Percentiles rank a stretch among this genome's conserved stretches.
Conservation (phyloP, 2,329 filamentous ascomycete genomes). For the Xylariomycetidae sp. region DNA sequence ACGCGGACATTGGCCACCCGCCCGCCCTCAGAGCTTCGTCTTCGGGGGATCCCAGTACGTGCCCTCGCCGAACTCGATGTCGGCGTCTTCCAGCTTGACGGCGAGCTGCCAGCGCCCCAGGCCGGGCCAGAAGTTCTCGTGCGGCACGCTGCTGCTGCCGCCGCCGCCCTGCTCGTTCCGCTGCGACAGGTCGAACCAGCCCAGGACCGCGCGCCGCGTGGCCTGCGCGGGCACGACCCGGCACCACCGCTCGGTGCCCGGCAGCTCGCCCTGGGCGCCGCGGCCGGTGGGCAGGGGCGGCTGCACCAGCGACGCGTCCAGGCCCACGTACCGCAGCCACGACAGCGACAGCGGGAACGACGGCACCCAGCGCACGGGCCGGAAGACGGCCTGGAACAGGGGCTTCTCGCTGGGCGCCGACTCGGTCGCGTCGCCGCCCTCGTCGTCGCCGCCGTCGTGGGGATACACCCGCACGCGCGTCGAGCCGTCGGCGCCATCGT, state of each 20-base stretch:
- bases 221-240: slow-evolving; percentile 27
- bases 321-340: slow-evolving; percentile 33
- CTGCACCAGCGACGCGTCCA: slow-evolving; percentile 38
- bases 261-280: slow-evolving; percentile 34
- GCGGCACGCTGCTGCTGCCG: slow-evolving; percentile 6
- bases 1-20: no score
- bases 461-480: slow-evolving; percentile 39
- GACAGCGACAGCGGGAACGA: slow-evolving; percentile 37
- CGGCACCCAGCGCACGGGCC: slow-evolving; percentile 34
- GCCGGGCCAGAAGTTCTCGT: slow-evolving; percentile 42
- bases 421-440: slow-evolving; percentile 24
- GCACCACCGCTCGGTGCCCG: slow-evolving; percentile 42
- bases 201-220: slow-evolving; percentile 28
- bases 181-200: slow-evolving; percentile 43
- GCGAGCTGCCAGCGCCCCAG: slow-evolving; percentile 37
- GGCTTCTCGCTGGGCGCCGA: slow-evolving; percentile 28
- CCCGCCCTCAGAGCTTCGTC: slow-evolving; percentile 9
- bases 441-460: slow-evolving; percentile 28
- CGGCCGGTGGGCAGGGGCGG: slow-evolving; percentile 40
- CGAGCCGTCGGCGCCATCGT: slow-evolving; percentile 28
- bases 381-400: slow-evolving; percentile 41
- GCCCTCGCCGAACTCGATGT: slow-evolving; percentile 23
- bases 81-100: slow-evolving; percentile 24
- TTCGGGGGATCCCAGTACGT: slow-evolving; percentile 18
- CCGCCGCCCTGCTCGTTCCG: slow-evolving; percentile 19